Evolutionary conservation across 2,329 filamentous ascomycete genomes (phyloP).

Genomic region (Colletotrichum sp.): DNA sequence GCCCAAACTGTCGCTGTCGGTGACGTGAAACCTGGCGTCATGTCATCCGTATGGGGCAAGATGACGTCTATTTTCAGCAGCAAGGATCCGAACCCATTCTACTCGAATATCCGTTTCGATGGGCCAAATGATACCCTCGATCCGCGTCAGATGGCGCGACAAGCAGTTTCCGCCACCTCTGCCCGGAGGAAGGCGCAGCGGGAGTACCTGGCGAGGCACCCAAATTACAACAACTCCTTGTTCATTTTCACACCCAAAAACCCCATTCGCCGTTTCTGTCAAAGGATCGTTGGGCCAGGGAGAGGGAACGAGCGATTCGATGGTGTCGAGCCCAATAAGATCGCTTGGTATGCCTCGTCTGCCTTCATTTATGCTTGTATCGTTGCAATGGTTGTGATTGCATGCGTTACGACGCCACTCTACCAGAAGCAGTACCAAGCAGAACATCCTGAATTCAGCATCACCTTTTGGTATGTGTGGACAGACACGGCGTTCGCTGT

Average conservation of each 20-base stretch:
- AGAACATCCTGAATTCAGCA: conserved; percentile 58
- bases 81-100: conserved; percentile 92
- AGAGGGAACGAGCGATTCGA: conserved; percentile 87
- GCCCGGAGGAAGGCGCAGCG: conserved; percentile 86
- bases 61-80: conserved; percentile 61
- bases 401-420: conserved; percentile 91
- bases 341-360: conserved; percentile 92
- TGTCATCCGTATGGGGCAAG: conserved; percentile 68
- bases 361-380: conserved; percentile 93
- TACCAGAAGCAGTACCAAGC: conserved; percentile 90
- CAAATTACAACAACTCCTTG: conserved; percentile 89
- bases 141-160: conserved; percentile 85
- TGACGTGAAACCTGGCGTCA: conserved; percentile 59
- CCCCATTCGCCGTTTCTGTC: conserved; percentile 80
- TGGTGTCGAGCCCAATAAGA: conserved; percentile 86
- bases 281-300: conserved; percentile 88
- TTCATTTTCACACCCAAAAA: conserved; percentile 85
- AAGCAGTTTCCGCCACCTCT: conserved; percentile 84
- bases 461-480: conserved; percentile 92
- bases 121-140: conserved; percentile 80
- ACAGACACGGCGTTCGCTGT: conserved; percentile 88
- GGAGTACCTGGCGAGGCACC: conserved; percentile 86
- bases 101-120: conserved; percentile 75
- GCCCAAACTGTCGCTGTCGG: conserved; percentile 39
- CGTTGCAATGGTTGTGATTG: conserved; percentile 96